These are phyloP conservation scores for Calonectria hongkongensis DNA, from an alignment of 2,329 filamentous ascomycete genomes.

Conservation along the genomic window DNA sequence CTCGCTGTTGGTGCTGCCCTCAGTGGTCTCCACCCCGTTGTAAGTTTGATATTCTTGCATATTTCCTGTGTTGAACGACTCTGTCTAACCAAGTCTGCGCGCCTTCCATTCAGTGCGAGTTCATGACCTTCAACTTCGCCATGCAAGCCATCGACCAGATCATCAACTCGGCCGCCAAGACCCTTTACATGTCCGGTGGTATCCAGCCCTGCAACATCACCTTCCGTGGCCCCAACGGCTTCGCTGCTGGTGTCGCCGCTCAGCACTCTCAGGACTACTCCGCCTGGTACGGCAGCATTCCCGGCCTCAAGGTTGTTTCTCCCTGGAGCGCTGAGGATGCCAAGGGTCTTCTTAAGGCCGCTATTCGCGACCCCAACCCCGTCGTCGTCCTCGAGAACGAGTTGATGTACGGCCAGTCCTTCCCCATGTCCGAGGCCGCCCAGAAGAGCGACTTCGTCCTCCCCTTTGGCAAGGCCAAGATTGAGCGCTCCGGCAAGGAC, in stretches of 20 bases:
- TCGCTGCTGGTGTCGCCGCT: conserved; percentile 94
- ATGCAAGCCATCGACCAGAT: conserved; percentile 99
- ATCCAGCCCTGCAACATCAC: conserved; percentile 99
- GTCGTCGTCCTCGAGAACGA: conserved; percentile 94
- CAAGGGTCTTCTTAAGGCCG: conserved; percentile 97
- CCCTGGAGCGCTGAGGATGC: conserved; percentile 98
- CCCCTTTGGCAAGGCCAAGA: conserved; percentile 99
- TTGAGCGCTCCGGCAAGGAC: conserved; percentile 96
- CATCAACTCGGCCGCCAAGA: conserved; percentile 99
- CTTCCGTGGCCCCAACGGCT: conserved; percentile 99
- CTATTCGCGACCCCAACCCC: conserved; percentile 98
- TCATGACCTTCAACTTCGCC: conserved; percentile 99
- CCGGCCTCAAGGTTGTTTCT: conserved; percentile 95
- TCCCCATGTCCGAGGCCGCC: conserved; percentile 97
- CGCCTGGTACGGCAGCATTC: conserved; percentile 98
- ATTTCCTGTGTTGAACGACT: conserved; percentile 12
- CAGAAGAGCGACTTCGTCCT: conserved; percentile 98
- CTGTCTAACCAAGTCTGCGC: conserved; percentile 37
- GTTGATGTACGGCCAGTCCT: conserved; percentile 92
- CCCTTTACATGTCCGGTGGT: conserved; percentile 99
- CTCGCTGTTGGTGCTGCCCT: conserved; percentile 95
- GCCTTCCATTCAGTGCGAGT: conserved; percentile 84
- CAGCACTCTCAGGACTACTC: conserved; percentile 99
- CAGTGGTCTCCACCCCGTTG: conserved; percentile 93
- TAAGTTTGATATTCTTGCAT: conserved; percentile 69